Evolutionary conservation across 805 yeast genomes (phyloP).

Genomic region (Cyberlindnera japonica): DNA sequence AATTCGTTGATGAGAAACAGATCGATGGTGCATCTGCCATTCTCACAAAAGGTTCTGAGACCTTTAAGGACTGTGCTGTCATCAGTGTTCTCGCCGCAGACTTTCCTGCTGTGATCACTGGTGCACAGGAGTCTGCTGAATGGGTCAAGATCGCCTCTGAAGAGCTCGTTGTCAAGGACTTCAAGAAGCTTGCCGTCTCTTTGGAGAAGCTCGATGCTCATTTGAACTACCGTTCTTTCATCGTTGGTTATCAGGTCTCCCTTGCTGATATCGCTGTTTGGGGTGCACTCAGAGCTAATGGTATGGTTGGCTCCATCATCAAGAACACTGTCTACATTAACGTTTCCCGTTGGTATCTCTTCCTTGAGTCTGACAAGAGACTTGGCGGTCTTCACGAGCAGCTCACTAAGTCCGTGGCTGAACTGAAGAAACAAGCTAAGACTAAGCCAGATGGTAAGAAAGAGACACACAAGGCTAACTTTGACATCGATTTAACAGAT

Average conservation of each 20-base stretch:
- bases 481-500: slow-evolving; percentile 86
- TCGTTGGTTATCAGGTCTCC: slow-evolving; percentile 63
- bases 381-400: slow-evolving; percentile 70
- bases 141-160: slow-evolving; percentile 64
- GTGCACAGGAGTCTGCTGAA: slow-evolving; percentile 39
- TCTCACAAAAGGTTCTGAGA: slow-evolving; percentile 41
- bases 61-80: slow-evolving; percentile 40
- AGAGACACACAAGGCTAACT: slow-evolving; percentile 90
- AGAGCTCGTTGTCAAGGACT: slow-evolving; percentile 76
- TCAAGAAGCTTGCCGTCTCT: slow-evolving; percentile 74
- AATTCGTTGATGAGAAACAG: slow-evolving; percentile 70
- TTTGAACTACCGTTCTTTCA: slow-evolving; percentile 79
- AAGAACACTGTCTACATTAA: slow-evolving; percentile 82
- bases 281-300: slow-evolving; percentile 93
- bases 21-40: slow-evolving; percentile 48
- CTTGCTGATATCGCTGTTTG: slow-evolving; percentile 84
- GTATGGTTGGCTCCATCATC: slow-evolving; percentile 86
- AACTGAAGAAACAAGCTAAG: slow-evolving; percentile 67
- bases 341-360: slow-evolving; percentile 89
- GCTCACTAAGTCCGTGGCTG: slow-evolving; percentile 65
- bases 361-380: slow-evolving; percentile 59
- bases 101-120: slow-evolving; percentile 43
- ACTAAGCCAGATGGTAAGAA: slow-evolving; percentile 44
- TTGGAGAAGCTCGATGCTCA: slow-evolving; percentile 80
- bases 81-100: slow-evolving; percentile 48